Conservation (phyloP, 805 yeast genomes). For the Candida chauliodis region DNA sequence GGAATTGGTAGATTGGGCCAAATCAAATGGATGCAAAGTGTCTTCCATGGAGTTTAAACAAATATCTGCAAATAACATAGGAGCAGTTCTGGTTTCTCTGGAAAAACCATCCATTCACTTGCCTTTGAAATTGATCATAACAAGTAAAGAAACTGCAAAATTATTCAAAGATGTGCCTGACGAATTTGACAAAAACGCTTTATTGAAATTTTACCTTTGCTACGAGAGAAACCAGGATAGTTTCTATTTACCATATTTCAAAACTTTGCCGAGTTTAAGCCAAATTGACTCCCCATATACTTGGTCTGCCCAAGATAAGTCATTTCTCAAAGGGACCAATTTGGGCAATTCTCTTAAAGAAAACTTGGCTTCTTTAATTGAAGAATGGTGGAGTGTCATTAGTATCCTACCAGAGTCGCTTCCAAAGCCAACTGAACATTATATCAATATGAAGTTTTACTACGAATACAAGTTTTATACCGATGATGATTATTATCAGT, state of each 20-base stretch:
- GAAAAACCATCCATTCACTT: not conserved
- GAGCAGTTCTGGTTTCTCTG: slow-evolving; percentile 17
- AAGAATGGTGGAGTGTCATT: slow-evolving; percentile 57
- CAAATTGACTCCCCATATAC: slow-evolving; percentile 60
- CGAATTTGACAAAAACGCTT: slow-evolving; percentile 22
- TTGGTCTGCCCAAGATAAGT: slow-evolving; percentile 55
- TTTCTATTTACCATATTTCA: slow-evolving; percentile 26
- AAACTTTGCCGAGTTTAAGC: slow-evolving; percentile 31
- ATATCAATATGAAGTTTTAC: slow-evolving; percentile 39
- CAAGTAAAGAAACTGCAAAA: slow-evolving; percentile 22
- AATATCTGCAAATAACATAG: slow-evolving; percentile 19
- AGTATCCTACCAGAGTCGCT: slow-evolving; percentile 27
- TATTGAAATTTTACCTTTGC: slow-evolving; percentile 35
- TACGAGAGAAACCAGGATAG: slow-evolving; percentile 24
- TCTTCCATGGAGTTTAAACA: slow-evolving; percentile 22
- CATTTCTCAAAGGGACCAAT: slow-evolving; percentile 64
- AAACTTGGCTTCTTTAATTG: slow-evolving; percentile 43
- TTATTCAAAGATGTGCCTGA: slow-evolving; percentile 14
- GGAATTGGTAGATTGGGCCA: slow-evolving; percentile 37
- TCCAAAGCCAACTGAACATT: slow-evolving; percentile 32
- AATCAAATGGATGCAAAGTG: slow-evolving; percentile 25
- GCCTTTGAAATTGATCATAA: slow-evolving; percentile 13
- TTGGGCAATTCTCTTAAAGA: slow-evolving; percentile 51
- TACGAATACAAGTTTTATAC: slow-evolving; percentile 39
- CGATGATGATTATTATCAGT: slow-evolving; percentile 32